These are phyloP conservation scores for Lagerstroemia speciosa DNA, from an alignment of 345 rosid genomes.

Conservation along the genomic window DNA sequence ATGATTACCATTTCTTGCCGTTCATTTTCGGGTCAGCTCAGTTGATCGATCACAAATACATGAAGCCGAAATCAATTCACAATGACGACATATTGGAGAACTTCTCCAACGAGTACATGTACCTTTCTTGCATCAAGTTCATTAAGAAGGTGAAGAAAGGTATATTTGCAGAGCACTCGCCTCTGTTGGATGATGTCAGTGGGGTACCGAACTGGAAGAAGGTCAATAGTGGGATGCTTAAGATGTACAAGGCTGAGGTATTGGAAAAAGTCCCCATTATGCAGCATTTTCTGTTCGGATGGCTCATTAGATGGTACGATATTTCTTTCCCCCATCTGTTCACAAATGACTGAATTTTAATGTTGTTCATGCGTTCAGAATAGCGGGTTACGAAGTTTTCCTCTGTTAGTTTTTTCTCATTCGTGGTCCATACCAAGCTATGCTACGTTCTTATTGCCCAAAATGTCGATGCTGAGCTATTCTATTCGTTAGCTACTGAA, in stretches of 20 bases:
- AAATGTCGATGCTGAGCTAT: neutral
- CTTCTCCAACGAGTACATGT: constrained; percentile 67
- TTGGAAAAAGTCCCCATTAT: constrained; percentile 90
- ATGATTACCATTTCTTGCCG: constrained; percentile 94
- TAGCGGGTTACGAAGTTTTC: neutral
- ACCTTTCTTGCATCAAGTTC: constrained; percentile 69
- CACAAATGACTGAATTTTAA: neutral
- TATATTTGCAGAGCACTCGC: constrained; percentile 76
- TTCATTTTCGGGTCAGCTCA: constrained; percentile 89
- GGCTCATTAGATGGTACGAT: constrained; percentile 71
- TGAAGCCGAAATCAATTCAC: constrained; percentile 91
- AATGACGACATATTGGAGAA: constrained; percentile 85
- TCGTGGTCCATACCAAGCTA: neutral
- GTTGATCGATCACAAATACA: constrained; percentile 82
- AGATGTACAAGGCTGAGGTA: constrained; percentile 96
- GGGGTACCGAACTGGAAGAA: constrained; percentile 91
- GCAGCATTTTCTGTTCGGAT: constrained; percentile 96
- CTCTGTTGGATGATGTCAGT: constrained; percentile 86
- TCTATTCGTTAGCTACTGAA: neutral
- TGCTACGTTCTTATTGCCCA: neutral
- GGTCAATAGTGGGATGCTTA: constrained; percentile 86
- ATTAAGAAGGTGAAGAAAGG: constrained; percentile 92
- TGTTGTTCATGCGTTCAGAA: neutral
- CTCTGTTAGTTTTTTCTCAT: neutral
- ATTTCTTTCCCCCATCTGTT: constrained; percentile 2